Percentiles rank a stretch among this genome's conserved stretches.
These are phyloP conservation scores for Eremochloa ophiuroides DNA, from an alignment of 176 grass and related monocot species.

Conservation along the genomic window DNA sequence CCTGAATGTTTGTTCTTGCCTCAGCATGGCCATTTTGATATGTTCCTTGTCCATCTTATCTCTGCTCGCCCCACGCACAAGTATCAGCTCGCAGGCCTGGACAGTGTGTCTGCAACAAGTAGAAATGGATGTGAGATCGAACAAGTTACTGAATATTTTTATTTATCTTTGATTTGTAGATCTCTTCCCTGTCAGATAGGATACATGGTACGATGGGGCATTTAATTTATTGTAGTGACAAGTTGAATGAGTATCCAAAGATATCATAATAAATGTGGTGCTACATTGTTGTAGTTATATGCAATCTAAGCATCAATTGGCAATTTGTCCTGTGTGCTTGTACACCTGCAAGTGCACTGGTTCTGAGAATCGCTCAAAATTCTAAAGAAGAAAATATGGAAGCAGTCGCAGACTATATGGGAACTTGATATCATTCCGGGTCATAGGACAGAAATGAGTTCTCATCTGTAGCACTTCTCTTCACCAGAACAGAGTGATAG, in stretches of 20 bases:
- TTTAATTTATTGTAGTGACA: conserved; percentile 24
- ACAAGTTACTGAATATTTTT: conserved; percentile 1
- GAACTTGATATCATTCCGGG: neutral
- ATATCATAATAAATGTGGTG: conserved; percentile 25
- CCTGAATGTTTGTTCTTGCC: conserved; percentile 66
- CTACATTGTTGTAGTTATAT: conserved; percentile 12
- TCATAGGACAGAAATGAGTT: neutral
- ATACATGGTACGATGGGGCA: neutral
- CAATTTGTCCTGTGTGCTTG: conserved; percentile 2
- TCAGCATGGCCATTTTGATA: conserved; percentile 70
- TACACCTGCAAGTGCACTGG: conserved; percentile 1
- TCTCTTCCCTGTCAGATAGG: neutral
- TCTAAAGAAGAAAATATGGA: neutral
- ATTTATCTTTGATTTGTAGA: neutral
- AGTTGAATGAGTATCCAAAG: conserved; percentile 39
- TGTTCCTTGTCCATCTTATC: conserved; percentile 60
- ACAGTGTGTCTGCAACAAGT: neutral
- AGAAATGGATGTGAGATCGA: conserved; percentile 9
- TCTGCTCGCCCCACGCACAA: neutral
- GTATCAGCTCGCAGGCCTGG: neutral
- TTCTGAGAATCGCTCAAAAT: neutral
- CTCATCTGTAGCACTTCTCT: neutral
- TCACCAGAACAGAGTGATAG: neutral
- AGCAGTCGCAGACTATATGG: neutral
- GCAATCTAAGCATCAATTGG: conserved; percentile 8